Conservation (phyloP, 2,329 filamentous ascomycete genomes). For the Cladophialophora yegresii region DNA sequence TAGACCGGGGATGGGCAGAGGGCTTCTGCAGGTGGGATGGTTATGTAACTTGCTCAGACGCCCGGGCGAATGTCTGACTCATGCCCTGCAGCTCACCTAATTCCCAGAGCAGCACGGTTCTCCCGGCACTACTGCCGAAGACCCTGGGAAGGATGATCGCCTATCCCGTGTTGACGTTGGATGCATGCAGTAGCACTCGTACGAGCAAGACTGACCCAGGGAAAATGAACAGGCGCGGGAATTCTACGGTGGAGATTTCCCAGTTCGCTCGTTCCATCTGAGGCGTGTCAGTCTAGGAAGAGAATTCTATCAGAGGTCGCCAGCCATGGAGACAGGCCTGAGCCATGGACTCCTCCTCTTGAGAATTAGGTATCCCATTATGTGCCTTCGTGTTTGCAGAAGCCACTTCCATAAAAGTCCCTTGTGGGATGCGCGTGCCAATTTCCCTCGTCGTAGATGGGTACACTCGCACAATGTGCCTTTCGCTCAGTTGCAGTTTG, state of each 20-base stretch:
- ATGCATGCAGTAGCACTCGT: background rate
- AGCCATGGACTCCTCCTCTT: background rate
- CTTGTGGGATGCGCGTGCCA: background rate
- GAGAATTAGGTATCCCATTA: slow-evolving; percentile 1
- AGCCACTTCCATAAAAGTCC: background rate
- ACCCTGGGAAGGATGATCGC: background rate
- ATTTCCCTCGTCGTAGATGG: slow-evolving; percentile 3
- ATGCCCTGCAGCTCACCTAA: slow-evolving; percentile 14
- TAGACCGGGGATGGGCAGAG: background rate
- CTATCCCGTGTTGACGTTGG: background rate
- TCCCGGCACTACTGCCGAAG: background rate
- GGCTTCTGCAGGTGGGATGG: background rate
- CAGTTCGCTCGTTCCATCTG: slow-evolving; percentile 4
- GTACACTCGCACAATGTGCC: background rate
- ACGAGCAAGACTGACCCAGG: background rate
- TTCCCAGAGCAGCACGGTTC: slow-evolving; percentile 5
- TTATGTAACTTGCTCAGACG: slow-evolving; percentile 16
- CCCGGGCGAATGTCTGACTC: slow-evolving; percentile 11
- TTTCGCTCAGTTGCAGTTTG: slow-evolving; percentile 13
- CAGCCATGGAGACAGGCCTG: background rate
- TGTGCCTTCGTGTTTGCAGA: background rate
- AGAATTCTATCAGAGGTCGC: slow-evolving; percentile 11
- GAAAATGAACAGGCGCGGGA: background rate
- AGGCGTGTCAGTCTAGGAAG: slow-evolving; percentile 6
- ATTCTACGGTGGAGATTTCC: background rate